A percentile compares a stretch with the other conserved stretches of the same genome.
phyloP scores from a whole-genome alignment of 1,284 basidiomycete genomes.

The Boletus holoroseus region DNA sequence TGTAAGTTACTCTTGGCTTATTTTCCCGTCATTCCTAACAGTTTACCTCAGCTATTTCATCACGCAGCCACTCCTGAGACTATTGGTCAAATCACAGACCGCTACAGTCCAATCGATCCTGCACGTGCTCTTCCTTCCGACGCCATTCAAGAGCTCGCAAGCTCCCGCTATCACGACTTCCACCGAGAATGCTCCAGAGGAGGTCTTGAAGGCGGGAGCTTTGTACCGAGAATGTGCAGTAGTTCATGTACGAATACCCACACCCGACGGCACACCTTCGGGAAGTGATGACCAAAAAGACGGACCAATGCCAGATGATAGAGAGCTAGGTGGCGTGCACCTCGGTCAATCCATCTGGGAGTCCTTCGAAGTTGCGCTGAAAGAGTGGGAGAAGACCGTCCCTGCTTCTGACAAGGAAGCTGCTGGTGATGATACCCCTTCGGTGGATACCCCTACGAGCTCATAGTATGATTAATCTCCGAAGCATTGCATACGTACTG shows the following conservation, averaged over 20 bases:
- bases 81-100: slow-evolving; percentile 58
- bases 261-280: slow-evolving; percentile 26
- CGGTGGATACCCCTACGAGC: slow-evolving; percentile 21
- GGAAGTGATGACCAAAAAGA: slow-evolving; percentile 14
- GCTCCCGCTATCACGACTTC: not conserved
- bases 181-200: slow-evolving; percentile 33
- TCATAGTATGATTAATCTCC: slow-evolving; percentile 9
- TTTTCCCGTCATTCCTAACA: slow-evolving; percentile 6
- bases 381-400: slow-evolving; percentile 52
- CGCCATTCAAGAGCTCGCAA: slow-evolving; percentile 54
- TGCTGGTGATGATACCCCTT: slow-evolving; percentile 22
- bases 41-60: slow-evolving; percentile 47
- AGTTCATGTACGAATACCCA: slow-evolving; percentile 45
- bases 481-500: not conserved
- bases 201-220: slow-evolving; percentile 69
- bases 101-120: slow-evolving; percentile 59
- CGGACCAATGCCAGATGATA: slow-evolving; percentile 48
- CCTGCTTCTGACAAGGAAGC: slow-evolving; percentile 22
- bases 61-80: slow-evolving; percentile 51
- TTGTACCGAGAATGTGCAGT: slow-evolving; percentile 69
- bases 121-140: slow-evolving; percentile 70
- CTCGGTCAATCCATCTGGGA: slow-evolving; percentile 70
- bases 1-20: slow-evolving; percentile 35
- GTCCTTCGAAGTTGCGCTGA: slow-evolving; percentile 57
- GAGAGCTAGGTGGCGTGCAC: slow-evolving; percentile 61